Conservation (phyloP, 208 protist genomes). For the Trypanosomatidae sp. region DNA sequence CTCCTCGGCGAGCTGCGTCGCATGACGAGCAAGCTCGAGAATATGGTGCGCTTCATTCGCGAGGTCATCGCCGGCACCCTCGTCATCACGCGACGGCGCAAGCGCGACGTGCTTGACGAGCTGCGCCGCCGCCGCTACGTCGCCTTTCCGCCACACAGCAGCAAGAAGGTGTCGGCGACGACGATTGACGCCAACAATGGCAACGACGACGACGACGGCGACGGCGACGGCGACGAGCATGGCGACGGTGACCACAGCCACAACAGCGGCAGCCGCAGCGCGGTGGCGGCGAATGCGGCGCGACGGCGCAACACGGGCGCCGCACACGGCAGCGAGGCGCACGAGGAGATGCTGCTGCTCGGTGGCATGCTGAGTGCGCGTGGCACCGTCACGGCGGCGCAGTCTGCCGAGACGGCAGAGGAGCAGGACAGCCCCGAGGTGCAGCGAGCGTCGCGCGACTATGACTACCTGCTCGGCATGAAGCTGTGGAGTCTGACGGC, state of each 20-base stretch:
- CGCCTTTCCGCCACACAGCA: constrained; percentile 69
- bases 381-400: constrained; percentile 3
- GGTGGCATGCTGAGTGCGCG: constrained; percentile 2
- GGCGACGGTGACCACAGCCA: background rate
- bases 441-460: constrained; percentile 67
- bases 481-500: constrained; percentile 95
- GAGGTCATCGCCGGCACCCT: constrained; percentile 93
- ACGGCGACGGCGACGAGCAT: background rate
- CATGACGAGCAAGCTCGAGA: constrained; percentile 87
- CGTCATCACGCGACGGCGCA: constrained; percentile 87
- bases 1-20: constrained; percentile 79
- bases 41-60: constrained; percentile 97
- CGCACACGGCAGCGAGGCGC: too few species aligned
- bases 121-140: constrained; percentile 82
- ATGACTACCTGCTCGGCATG: constrained; percentile 99
- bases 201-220: constrained; percentile 26
- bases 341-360: constrained; percentile 15
- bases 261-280: background rate
- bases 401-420: constrained; percentile 12
- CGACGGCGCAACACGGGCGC: too few species aligned
- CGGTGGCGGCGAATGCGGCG: too few species aligned
- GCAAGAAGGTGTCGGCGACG: constrained; percentile 70
- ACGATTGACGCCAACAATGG: constrained; percentile 56
- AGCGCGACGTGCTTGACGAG: constrained; percentile 89
- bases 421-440: constrained; percentile 42